These are phyloP conservation scores for Mycena belliarum DNA, from an alignment of 768 basidiomycete species.

Conservation along the genomic window DNA sequence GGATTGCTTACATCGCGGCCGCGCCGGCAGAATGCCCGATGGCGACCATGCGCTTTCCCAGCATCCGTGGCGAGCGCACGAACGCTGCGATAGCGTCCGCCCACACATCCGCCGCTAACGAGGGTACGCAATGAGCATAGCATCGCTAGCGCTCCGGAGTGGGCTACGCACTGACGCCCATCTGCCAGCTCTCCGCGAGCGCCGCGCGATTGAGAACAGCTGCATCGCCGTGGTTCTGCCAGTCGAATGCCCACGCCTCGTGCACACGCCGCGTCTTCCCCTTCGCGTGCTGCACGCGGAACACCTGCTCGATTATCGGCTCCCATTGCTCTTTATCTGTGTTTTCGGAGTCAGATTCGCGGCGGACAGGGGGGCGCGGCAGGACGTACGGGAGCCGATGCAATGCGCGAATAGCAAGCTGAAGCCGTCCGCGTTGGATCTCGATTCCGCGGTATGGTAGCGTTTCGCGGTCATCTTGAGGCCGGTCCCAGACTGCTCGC, in stretches of 20 bases:
- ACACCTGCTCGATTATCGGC: slow-evolving; percentile 32
- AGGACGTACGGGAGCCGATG: slow-evolving; percentile 45
- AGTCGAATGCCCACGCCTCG: slow-evolving; percentile 43
- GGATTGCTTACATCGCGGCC: slow-evolving; percentile 30
- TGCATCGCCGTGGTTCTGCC: slow-evolving; percentile 41
- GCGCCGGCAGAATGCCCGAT: slow-evolving; percentile 27
- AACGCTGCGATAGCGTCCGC: slow-evolving; percentile 24
- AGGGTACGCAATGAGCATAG: neutral
- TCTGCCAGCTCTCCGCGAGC: slow-evolving; percentile 24
- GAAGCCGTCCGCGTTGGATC: slow-evolving; percentile 34
- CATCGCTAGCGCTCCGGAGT: neutral
- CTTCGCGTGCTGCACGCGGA: slow-evolving; percentile 25
- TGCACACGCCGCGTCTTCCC: slow-evolving; percentile 29
- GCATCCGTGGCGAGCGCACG: slow-evolving; percentile 21
- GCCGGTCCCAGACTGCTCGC: neutral
- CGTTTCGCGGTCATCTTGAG: slow-evolving; percentile 49
- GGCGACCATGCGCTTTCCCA: slow-evolving; percentile 28
- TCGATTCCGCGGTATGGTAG: slow-evolving; percentile 33
- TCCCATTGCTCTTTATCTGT: slow-evolving; percentile 44
- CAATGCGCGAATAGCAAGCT: slow-evolving; percentile 51
- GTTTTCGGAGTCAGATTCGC: neutral
- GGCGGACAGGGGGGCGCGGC: neutral
- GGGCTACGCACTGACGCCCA: slow-evolving; percentile 24
- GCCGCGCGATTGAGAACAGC: slow-evolving; percentile 33
- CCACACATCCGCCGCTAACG: slow-evolving; percentile 31